phyloP scores from a whole-genome alignment of 345 rosid species.

The Camelina neglecta region DNA sequence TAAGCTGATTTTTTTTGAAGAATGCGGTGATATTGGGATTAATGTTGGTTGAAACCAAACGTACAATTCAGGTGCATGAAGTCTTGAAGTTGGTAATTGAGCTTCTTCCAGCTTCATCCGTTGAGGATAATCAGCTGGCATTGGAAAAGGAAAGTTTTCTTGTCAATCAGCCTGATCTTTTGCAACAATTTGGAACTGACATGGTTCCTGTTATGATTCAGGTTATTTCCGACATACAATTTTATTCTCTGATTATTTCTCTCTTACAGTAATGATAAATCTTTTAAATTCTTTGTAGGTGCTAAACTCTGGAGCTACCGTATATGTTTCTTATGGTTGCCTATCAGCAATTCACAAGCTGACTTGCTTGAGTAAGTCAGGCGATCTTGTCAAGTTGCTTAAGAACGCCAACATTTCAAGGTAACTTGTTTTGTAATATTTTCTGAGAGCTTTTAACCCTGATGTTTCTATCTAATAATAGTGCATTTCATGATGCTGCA shows the following conservation, averaged over 20 bases:
- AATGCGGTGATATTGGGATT: slow-evolving; percentile 14
- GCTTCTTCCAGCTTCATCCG: slow-evolving; percentile 68
- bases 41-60: slow-evolving; percentile 17
- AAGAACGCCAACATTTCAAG: slow-evolving; percentile 76
- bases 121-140: slow-evolving; percentile 50
- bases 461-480: slow-evolving; percentile 38
- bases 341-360: slow-evolving; percentile 72
- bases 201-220: slow-evolving; percentile 73
- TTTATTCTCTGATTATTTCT: slow-evolving; percentile 25
- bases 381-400: slow-evolving; percentile 68
- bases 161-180: slow-evolving; percentile 60
- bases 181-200: slow-evolving; percentile 66
- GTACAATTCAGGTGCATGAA: slow-evolving; percentile 71
- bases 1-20: neutral
- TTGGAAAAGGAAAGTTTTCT: slow-evolving; percentile 71
- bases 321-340: slow-evolving; percentile 80
- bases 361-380: slow-evolving; percentile 66
- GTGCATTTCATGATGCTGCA: slow-evolving; percentile 46
- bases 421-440: slow-evolving; percentile 39
- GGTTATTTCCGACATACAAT: slow-evolving; percentile 53
- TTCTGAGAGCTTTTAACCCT: slow-evolving; percentile 28
- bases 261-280: slow-evolving; percentile 23
- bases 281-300: slow-evolving; percentile 54
- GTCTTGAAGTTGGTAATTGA: slow-evolving; percentile 86
- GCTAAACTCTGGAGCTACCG: slow-evolving; percentile 85